Evolutionary conservation across 1,284 basidiomycete species (phyloP), one percentile per base, ranked within the genome.

Genomic region (Ceratobasidium sp.): DNA sequence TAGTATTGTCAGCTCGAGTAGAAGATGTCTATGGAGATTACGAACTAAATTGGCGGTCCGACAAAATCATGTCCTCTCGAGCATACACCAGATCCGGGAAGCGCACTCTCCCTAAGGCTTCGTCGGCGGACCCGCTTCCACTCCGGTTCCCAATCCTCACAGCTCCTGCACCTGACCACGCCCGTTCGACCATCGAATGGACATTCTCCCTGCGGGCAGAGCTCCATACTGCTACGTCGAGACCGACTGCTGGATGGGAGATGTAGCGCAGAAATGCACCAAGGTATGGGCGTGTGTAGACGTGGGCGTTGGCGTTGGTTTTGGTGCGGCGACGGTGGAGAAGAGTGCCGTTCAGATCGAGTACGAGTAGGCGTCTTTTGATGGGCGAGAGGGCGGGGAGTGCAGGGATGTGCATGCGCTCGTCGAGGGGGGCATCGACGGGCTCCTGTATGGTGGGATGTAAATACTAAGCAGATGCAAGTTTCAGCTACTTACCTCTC

Each of bases 301-400:
- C 35, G 28, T 52, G 26, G 26, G 62, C 30, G n/a, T 30, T 49
- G 23, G 18, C 46, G 26, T 30, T 46, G 26, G 63, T 54, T 5
- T 67, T 67, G 14, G 63, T 54, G 35, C 63, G 63, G 2, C 63
- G 63, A 14, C 63, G 47, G 30, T 67, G 50, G 14, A 67, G 50
- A 26, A 67, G 63, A 21, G 63, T 67, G n/a, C 63, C 63, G 23
- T 67, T 67, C 50, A 67, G 50, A 43, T 67, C 50, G 35, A 67
- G 63, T 30, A 67, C 63, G 32, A 67, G 63, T n/a, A 67, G 63
- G 55, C 63, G 55, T 67, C 63, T 28, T 67, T 67, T 67, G 32
- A 50, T 35, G 49, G 63, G 14, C 30, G 63, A 55, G 30, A 67
- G 28, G 32, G 43, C 32, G 21, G 21, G 7, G 16, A 50, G 30